Base-by-base conservation (phyloP, 371 early-diverging fungal genomes). In the Apophysomyces variabilis region DNA sequence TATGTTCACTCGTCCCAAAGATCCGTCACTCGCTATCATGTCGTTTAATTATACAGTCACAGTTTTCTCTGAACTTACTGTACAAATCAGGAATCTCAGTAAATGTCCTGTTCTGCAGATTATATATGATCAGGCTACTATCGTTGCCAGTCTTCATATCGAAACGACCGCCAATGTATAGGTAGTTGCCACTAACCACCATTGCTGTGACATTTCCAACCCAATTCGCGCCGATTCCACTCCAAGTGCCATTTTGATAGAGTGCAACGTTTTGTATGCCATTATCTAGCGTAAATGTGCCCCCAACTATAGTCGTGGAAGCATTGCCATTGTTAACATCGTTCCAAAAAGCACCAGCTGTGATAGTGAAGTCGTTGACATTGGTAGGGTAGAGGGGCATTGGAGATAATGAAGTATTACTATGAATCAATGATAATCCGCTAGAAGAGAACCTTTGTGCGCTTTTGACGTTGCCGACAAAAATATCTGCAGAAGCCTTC, bases 141-240 rank as follows among this genome's bases (percentile, higher is more conserved):
- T 41, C 65, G 57, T 70, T 69, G 13, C 47, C 44, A 13, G 47
- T 26, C 4, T 61, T 54, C 7, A 61, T 60, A 5, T 64, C 66
- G 61, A 85, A 85, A 11, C 63, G 46, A 16, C 89, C 87, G 44
- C 87, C 87, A 7, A 87, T 79, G 63, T 79, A 77, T n/a, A 89
- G 67, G 13, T 77, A 50, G 39, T 86, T 75, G 13, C 69, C 50
- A 18, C 73, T 62, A 4, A 81, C 73, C 1, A 64, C 72, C 71
- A 80, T 75, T 0, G 76, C 32, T 37, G 59, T 69, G 36, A 80
- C 61, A 18, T 57, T 36, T 8, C 82, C 82, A 37, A 72, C 43
- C 82, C 82, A 81, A 6, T 73, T 65, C 0, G 74, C 70, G n/a
- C 75, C 75, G 16, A 85, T 54, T 7, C 81, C 81, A 14, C 67